phyloP scores from a whole-genome alignment of 2,329 filamentous ascomycete species.

The Phialophora chinensis region DNA sequence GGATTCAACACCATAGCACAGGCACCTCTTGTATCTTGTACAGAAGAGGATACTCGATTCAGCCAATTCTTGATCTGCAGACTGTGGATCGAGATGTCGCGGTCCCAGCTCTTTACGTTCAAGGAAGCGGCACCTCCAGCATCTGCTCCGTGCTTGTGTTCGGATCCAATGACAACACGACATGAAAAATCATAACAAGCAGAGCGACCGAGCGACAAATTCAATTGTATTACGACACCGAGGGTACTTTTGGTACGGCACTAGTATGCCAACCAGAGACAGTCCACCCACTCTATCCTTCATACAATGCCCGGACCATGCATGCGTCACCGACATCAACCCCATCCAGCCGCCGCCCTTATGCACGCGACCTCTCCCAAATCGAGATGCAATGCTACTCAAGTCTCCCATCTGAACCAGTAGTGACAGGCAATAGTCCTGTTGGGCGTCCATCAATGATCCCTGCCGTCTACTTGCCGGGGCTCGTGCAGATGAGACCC shows the following conservation, averaged over 20 bases:
- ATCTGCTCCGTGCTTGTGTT: not conserved
- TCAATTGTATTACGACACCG: not conserved
- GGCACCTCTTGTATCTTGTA: not conserved
- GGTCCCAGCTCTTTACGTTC: too few species aligned
- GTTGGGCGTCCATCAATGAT: not conserved
- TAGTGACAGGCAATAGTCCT: not conserved
- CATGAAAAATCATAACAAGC: not conserved
- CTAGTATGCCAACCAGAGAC: not conserved
- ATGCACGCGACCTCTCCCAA: not conserved
- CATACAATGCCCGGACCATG: not conserved
- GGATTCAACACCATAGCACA: not conserved
- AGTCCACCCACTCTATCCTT: not conserved
- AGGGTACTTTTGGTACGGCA: conserved; percentile 2
- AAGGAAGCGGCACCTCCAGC: too few species aligned
- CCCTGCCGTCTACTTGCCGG: conserved; percentile 32
- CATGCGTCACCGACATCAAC: not conserved
- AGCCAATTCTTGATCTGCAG: not conserved
- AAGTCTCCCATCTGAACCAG: not conserved
- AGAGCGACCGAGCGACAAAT: not conserved
- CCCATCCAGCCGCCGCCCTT: too few species aligned
- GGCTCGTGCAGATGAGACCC: conserved; percentile 36
- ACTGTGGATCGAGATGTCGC: too few species aligned
- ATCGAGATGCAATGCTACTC: not conserved
- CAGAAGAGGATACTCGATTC: not conserved
- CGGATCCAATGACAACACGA: not conserved